Evolutionary conservation across 331 rosid species (phyloP), one percentile per base, ranked within the genome.

Genomic region (Quercus phellos): DNA sequence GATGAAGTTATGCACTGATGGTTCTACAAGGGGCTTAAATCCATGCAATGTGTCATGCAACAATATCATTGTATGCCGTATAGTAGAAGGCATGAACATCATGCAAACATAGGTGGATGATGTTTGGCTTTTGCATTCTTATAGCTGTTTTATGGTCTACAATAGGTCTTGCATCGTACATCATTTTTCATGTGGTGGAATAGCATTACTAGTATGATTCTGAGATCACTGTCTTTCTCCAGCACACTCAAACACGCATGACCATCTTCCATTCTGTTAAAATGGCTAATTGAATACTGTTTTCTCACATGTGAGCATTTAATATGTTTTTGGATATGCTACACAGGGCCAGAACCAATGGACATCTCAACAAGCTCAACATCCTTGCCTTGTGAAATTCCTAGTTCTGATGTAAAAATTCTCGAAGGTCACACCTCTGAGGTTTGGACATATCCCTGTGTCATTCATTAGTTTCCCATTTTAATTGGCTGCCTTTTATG

Each of bases 381-480:
- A 12, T 5, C 70, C 14, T 55, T 54, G 74, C 74, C 84, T 21
- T 73, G 74, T 54, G 81, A 78, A 26, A 68, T 77, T 72, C 70
- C 83, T 35, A 50, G 77, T 42, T 17, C 9, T 35, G 86, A 85
- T 56, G 84, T 79, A 29, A 81, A 72, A 59, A 24, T 82, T 68
- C 79, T 85, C 77, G 81, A 85, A 72, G 88, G 88, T 50, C 88
- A 85, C 72, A 72, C 85, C 11, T 85, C 88, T 1, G 86, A 82
- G 88, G 88, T 85, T 70, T 74, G 81, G 19, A 72, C 69, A 74
- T 46, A 42, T 63, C 73, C 53, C 4, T 42, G 19, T 8, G 19
- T 50, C 69, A 66, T 75, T 7, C 21, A 63, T 54, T 51, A 75
- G 35, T 70, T 58, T 35, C 3, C 8, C 29, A 26, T 24, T 64